Conservation (phyloP, 805 yeast genomes). For the Saccharomycopsis sp. region DNA sequence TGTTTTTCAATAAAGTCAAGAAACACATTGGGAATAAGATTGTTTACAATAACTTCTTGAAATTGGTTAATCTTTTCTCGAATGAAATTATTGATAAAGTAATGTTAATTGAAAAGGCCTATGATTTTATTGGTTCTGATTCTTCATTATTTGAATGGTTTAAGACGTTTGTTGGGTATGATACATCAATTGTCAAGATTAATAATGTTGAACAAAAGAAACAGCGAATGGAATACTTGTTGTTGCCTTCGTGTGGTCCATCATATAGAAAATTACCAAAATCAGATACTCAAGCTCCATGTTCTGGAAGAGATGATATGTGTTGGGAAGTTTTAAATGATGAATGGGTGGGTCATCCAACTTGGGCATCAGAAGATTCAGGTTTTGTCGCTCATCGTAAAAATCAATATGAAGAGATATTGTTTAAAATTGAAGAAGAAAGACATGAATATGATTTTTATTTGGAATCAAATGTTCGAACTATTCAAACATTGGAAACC, state of each 20-base stretch:
- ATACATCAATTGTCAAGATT: conserved; percentile 24
- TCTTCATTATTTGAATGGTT: conserved; percentile 85
- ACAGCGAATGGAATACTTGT: conserved; percentile 8
- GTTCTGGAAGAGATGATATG: conserved; percentile 82
- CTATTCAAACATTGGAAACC: conserved; percentile 92
- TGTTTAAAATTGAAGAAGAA: conserved; percentile 94
- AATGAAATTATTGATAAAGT: conserved; percentile 84
- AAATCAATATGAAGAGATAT: conserved; percentile 93
- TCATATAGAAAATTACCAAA: conserved; percentile 45
- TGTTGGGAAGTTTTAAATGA: conserved; percentile 90
- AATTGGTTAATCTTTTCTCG: conserved; percentile 77
- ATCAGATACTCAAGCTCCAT: conserved; percentile 76
- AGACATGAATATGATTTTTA: conserved; percentile 94
- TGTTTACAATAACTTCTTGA: conserved; percentile 86
- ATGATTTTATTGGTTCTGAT: conserved; percentile 76
- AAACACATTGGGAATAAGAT: conserved; percentile 83
- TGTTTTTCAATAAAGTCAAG: conserved; percentile 88
- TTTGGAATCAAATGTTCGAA: conserved; percentile 90
- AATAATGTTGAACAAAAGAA: conserved; percentile 2
- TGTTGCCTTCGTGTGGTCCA: conserved; percentile 15
- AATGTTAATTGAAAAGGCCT: conserved; percentile 76
- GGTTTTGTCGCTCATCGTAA: conserved; percentile 98
- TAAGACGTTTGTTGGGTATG: conserved; percentile 83
- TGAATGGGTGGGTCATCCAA: conserved; percentile 99
- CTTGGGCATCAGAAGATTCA: conserved; percentile 99